These are phyloP conservation scores for Chrysanthemum seticuspe DNA, from an alignment of 129 eudicot genomes.

Conservation along the genomic window DNA sequence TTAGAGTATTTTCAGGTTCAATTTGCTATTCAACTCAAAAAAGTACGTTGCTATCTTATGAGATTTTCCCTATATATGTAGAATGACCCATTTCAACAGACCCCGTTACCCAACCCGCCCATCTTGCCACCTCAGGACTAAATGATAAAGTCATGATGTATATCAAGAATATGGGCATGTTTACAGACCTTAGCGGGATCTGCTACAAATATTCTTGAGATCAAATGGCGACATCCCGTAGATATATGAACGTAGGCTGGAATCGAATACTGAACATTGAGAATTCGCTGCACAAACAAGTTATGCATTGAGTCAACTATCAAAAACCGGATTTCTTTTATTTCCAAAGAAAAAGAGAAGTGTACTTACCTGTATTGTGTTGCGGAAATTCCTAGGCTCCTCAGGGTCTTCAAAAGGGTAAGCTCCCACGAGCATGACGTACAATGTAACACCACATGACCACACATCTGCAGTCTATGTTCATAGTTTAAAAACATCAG, in stretches of 20 bases:
- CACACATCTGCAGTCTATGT: conserved; percentile 93
- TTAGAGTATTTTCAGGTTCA: too few species aligned
- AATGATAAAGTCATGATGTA: background rate
- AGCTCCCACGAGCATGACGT: conserved; percentile 95
- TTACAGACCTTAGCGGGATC: conserved; percentile 79
- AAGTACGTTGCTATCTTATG: too few species aligned
- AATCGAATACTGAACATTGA: conserved; percentile 84
- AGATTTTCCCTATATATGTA: too few species aligned
- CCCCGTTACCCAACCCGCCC: too few species aligned
- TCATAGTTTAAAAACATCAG: background rate
- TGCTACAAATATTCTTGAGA: conserved; percentile 83
- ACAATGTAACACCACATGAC: conserved; percentile 98
- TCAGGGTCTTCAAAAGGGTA: conserved; percentile 97
- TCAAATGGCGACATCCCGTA: conserved; percentile 79
- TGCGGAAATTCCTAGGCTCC: conserved; percentile 70
- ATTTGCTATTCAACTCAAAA: too few species aligned
- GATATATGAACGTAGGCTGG: conserved; percentile 90
- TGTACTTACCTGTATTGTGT: conserved; percentile 74
- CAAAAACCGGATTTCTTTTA: background rate
- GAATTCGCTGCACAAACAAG: conserved; percentile 67
- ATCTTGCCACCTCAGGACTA: too few species aligned
- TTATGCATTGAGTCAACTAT: conserved; percentile 14
- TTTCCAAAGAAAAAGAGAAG: too few species aligned
- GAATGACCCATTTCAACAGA: too few species aligned
- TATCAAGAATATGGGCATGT: background rate